These are phyloP conservation scores for Populus nigra DNA, from an alignment of 345 rosid genomes.

Conservation along the genomic window DNA sequence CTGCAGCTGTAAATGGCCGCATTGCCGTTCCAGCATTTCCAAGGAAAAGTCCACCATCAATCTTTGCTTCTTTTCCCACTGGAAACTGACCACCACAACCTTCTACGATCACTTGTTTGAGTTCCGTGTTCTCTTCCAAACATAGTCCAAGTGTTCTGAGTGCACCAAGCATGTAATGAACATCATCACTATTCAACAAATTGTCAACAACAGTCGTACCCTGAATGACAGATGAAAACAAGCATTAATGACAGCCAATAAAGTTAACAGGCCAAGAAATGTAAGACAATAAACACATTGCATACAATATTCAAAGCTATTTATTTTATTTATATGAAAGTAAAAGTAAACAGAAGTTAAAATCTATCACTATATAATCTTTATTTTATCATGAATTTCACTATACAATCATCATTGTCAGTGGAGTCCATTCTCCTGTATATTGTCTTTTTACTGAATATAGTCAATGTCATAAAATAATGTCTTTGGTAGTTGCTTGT, in stretches of 20 bases:
- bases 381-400: not conserved
- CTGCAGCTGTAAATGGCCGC: slow-evolving; percentile 94
- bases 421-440: not conserved
- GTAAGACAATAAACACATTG: not conserved
- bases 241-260: not conserved
- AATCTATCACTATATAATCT: not conserved
- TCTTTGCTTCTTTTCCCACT: slow-evolving; percentile 47
- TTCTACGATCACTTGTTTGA: slow-evolving; percentile 63
- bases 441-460: not conserved
- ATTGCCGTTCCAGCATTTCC: slow-evolving; percentile 98
- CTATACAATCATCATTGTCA: not conserved
- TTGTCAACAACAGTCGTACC: slow-evolving; percentile 91
- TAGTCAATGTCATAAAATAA: not conserved
- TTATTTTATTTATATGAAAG: not conserved
- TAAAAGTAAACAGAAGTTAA: not conserved
- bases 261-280: not conserved
- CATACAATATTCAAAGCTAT: not conserved
- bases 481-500: not conserved
- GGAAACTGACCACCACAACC: slow-evolving; percentile 87
- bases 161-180: slow-evolving; percentile 88
- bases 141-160: slow-evolving; percentile 65
- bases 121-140: slow-evolving; percentile 54
- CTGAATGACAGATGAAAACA: slow-evolving; percentile 32
- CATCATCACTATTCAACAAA: slow-evolving; percentile 83
- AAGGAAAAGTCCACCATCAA: slow-evolving; percentile 73